These are phyloP conservation scores for Chenopodium suecicum DNA, from an alignment of 148 eudicot species.

Conservation along the genomic window DNA sequence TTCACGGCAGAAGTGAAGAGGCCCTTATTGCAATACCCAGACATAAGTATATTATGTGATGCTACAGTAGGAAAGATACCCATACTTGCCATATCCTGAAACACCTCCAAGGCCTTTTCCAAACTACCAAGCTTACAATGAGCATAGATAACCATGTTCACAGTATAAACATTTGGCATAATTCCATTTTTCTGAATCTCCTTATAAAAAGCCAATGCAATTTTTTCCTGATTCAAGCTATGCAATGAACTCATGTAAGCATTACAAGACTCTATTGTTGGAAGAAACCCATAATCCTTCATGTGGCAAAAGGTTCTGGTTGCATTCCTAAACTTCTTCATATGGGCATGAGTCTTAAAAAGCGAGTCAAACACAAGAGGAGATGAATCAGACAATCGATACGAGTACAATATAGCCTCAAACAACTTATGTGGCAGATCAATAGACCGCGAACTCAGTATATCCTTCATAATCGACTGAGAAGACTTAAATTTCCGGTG, in stretches of 20 bases:
- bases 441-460: constrained; percentile 26
- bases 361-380: constrained; percentile 65
- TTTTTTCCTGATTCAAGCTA: constrained; percentile 49
- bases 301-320: constrained; percentile 43
- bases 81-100: constrained; percentile 51
- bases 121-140: constrained; percentile 50
- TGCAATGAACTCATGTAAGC: constrained; percentile 59
- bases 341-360: constrained; percentile 62
- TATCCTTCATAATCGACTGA: constrained; percentile 47
- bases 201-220: constrained; percentile 49
- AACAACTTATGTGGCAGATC: constrained; percentile 42
- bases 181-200: constrained; percentile 44
- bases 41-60: constrained; percentile 57
- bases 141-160: constrained; percentile 68
- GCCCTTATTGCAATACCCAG: constrained; percentile 55
- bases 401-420: constrained; percentile 55
- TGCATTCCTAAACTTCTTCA: constrained; percentile 68
- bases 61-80: constrained; percentile 43
- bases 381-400: constrained; percentile 71
- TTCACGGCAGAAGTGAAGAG: constrained; percentile 50
- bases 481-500: constrained; percentile 61
- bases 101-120: constrained; percentile 56
- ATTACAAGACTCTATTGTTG: constrained; percentile 73
- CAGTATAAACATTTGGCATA: constrained; percentile 58
- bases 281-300: constrained; percentile 75